Base-by-base conservation (phyloP, 306 rosid genomes). In the Prunus armeniaca region DNA sequence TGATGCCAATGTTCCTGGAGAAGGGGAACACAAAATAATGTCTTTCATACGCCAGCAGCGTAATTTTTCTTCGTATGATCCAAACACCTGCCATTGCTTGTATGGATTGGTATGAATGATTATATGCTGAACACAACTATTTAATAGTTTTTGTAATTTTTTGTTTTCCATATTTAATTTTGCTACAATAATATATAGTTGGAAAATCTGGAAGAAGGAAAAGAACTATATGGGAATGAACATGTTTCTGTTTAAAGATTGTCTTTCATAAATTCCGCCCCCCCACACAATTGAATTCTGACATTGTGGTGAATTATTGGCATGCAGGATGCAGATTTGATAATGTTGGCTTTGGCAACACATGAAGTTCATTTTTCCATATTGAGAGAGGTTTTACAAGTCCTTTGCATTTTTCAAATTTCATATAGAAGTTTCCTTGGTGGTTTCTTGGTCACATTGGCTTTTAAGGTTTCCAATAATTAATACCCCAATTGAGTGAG, bases 281-380 rank as follows among this genome's bases (percentile, higher is more conserved):
- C 5, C 6, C 34, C 6, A 30, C 6, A 30, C 34, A 30, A 30
- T 30, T 30, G 34, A 32, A 32, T 32, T 32, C 6, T 32, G 34
- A 32, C 34, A 32, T 32, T 32, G 6, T 32, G 34, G 34, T 32
- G 5, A 4, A 32, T 32, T 32, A 32, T 32, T 32, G 34, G 34
- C 22, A 18, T 80, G 79, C 87, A 91, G 96, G 93, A 91, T 67
- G 91, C 89, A 1, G 93, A 87, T 77, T 82, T 88, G 0, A 82
- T 91, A 28, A 84, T 91, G 90, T 77, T 91, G 0, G 88, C 88
- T 2, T 17, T 88, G 81, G 82, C 89, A 1, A 69, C 89, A 1
- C 96, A 88, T 45, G 96, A 91, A 63, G 78, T 87, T 1, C 90
- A 88, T 52, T 88, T 91, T 79, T 88, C 96, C 6, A 85, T 91